Percentiles rank a stretch among this genome's conserved stretches.
Conservation (phyloP, 2,329 filamentous ascomycete genomes). For the Cordyceps farinosa region DNA sequence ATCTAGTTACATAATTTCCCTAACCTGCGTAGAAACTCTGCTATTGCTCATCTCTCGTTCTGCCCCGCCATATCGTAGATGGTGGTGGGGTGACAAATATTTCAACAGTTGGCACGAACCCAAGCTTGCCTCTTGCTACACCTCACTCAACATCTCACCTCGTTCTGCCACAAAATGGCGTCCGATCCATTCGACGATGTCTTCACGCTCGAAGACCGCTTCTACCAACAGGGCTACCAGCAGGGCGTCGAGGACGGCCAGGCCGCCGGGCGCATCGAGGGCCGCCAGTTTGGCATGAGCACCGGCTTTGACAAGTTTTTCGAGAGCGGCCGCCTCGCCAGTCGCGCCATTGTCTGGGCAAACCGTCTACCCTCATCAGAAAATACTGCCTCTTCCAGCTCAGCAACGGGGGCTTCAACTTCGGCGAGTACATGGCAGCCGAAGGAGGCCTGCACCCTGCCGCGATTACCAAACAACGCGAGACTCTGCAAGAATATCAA, state of each 20-base stretch:
- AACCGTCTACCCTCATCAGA: slow-evolving; percentile 52
- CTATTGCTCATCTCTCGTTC: slow-evolving; percentile 33
- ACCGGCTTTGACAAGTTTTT: slow-evolving; percentile 92
- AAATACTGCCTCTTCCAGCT: slow-evolving; percentile 9
- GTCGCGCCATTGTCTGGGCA: slow-evolving; percentile 78
- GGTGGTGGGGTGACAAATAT: slow-evolving; percentile 16
- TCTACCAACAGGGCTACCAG: slow-evolving; percentile 78
- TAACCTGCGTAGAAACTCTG: background rate
- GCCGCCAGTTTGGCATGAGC: slow-evolving; percentile 83
- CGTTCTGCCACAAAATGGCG: slow-evolving; percentile 25
- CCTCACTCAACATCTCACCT: background rate
- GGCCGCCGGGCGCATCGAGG: slow-evolving; percentile 77
- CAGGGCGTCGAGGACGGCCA: slow-evolving; percentile 73
- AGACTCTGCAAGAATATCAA: slow-evolving; percentile 74
- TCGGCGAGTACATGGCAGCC: background rate
- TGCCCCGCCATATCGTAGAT: slow-evolving; percentile 30
- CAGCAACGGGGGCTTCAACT: background rate
- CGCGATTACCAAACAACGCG: slow-evolving; percentile 52
- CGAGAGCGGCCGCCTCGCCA: slow-evolving; percentile 73
- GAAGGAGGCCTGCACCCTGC: slow-evolving; percentile 28
- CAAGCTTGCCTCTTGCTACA: background rate
- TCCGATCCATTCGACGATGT: slow-evolving; percentile 55
- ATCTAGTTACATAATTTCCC: background rate
- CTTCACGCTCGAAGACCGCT: slow-evolving; percentile 60
- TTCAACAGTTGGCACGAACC: slow-evolving; percentile 19